Conservation (phyloP, 1,284 basidiomycete species). For the Cryptococcus sp. region DNA sequence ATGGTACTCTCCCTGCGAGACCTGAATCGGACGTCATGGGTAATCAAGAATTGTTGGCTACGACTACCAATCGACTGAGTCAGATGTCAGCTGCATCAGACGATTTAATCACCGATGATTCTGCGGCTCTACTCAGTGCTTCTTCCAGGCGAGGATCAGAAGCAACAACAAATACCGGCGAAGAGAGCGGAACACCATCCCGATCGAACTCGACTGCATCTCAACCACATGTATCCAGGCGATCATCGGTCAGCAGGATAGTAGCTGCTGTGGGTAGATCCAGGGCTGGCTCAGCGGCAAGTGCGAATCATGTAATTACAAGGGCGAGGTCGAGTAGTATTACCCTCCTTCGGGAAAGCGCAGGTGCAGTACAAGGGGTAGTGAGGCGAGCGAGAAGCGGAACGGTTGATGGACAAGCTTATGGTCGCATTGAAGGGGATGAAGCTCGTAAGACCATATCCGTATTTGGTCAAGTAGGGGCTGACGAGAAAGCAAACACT, state of each 20-base stretch:
- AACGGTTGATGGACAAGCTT: conserved; percentile 2
- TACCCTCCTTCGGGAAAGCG: conserved; percentile 10
- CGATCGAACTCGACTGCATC: not conserved
- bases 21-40: not conserved
- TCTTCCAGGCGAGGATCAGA: not conserved
- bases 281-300: not conserved
- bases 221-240: not conserved
- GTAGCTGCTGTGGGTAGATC: not conserved
- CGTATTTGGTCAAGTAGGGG: not conserved
- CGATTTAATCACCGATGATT: not conserved
- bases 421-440: not conserved
- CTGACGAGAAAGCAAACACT: not conserved
- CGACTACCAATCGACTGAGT: not conserved
- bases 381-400: conserved; percentile 18
- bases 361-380: conserved; percentile 6
- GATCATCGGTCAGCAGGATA: not conserved
- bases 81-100: not conserved
- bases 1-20: not conserved
- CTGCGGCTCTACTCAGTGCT: not conserved
- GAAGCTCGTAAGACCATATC: not conserved
- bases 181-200: not conserved
- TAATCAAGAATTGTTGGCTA: not conserved
- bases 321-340: conserved; percentile 13
- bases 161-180: not conserved
- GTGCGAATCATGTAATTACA: not conserved